These are phyloP conservation scores for Daedaleopsis nitida DNA, from an alignment of 768 basidiomycete species.

Conservation along the genomic window DNA sequence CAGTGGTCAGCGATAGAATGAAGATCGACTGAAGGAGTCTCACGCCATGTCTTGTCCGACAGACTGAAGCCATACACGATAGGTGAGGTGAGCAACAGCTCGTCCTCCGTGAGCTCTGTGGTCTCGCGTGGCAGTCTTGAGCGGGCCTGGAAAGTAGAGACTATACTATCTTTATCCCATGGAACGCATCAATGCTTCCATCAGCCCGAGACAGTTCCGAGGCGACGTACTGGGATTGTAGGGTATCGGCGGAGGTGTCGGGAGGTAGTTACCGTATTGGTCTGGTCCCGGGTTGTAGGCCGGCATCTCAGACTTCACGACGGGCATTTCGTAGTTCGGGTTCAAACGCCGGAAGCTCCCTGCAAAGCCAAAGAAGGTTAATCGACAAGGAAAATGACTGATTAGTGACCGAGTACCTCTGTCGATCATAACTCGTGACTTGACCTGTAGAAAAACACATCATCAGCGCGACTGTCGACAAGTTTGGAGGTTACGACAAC, in stretches of 20 bases:
- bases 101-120: conserved; percentile 38
- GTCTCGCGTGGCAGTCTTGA: neutral
- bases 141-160: conserved; percentile 16
- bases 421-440: conserved; percentile 64
- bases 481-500: no score
- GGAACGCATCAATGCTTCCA: no score
- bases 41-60: conserved; percentile 58
- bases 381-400: no score
- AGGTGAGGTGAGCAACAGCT: conserved; percentile 54
- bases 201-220: neutral
- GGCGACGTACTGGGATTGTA: conserved; percentile 21
- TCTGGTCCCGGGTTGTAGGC: neutral
- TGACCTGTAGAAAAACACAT: conserved; percentile 38
- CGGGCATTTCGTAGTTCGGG: conserved; percentile 49
- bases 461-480: neutral
- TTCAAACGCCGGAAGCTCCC: conserved; percentile 55
- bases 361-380: conserved; percentile 9
- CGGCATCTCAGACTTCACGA: neutral
- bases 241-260: neutral
- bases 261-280: neutral
- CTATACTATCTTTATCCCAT: neutral
- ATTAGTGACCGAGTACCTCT: conserved; percentile 35
- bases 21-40: conserved; percentile 23
- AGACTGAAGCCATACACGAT: conserved; percentile 65
- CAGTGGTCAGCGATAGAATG: no score